Percentiles rank a stretch among this genome's conserved stretches.
phyloP scores from a whole-genome alignment of 495 filamentous ascomycete species.

The Lophiotrema nucula region DNA sequence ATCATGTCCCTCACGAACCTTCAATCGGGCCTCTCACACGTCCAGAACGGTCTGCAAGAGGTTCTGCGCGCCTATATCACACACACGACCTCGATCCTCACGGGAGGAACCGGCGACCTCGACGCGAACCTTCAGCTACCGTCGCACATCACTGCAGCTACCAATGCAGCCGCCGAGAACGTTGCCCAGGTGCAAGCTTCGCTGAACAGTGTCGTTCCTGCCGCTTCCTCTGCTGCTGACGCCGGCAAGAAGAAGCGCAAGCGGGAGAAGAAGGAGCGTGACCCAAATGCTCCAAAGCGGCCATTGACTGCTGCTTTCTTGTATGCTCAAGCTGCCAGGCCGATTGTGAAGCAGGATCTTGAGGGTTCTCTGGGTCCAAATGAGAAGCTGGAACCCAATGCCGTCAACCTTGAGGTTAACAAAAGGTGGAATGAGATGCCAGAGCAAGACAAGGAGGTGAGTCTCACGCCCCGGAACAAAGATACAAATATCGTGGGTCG shows the following conservation, averaged over 20 bases:
- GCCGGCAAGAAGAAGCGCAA: slow-evolving; percentile 39
- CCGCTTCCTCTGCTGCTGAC: slow-evolving; percentile 42
- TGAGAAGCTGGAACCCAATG: slow-evolving; percentile 62
- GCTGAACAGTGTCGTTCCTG: slow-evolving; percentile 36
- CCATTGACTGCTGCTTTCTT: slow-evolving; percentile 93
- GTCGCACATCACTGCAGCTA: slow-evolving; percentile 16
- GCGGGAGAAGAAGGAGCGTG: slow-evolving; percentile 68
- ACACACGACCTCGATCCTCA: slow-evolving; percentile 76
- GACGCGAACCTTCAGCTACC: slow-evolving; percentile 31
- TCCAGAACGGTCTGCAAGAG: slow-evolving; percentile 46
- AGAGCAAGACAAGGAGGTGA: slow-evolving; percentile 69
- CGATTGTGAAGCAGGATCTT: slow-evolving; percentile 72
- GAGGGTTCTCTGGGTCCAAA: slow-evolving; percentile 67
- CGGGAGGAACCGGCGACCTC: slow-evolving; percentile 31
- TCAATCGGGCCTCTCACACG: slow-evolving; percentile 60
- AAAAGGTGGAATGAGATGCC: slow-evolving; percentile 76
- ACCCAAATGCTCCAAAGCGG: slow-evolving; percentile 92
- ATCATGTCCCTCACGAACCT: slow-evolving; percentile 70
- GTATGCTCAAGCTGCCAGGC: slow-evolving; percentile 80
- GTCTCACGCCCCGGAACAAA: too few species aligned
- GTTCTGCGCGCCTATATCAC: slow-evolving; percentile 76
- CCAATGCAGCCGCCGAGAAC: slow-evolving; percentile 43
- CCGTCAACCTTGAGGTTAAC: slow-evolving; percentile 60
- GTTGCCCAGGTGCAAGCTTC: background rate
- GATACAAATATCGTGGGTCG: too few species aligned